These are phyloP conservation scores for Leucaena leucocephala DNA, from an alignment of 306 rosid genomes.

Conservation along the genomic window DNA sequence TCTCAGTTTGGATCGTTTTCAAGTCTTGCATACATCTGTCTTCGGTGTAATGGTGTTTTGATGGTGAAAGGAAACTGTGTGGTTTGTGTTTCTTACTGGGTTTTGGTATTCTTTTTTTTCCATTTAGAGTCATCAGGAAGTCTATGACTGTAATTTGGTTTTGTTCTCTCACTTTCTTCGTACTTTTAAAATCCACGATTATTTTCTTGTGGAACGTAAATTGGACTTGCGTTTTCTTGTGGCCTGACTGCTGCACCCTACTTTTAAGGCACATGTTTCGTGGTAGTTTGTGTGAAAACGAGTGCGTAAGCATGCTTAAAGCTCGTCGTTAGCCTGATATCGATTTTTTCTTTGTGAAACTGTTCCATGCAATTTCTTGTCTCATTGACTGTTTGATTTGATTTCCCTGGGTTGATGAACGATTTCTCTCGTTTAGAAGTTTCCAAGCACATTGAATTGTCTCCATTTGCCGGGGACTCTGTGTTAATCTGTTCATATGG, in stretches of 20 bases:
- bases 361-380: not conserved
- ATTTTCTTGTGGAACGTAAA: not conserved
- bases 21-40: not conserved
- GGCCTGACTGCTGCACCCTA: not conserved
- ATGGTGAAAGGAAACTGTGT: slow-evolving; percentile 27
- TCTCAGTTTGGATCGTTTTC: slow-evolving; percentile 17
- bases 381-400: slow-evolving; percentile 28
- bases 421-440: not conserved
- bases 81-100: not conserved
- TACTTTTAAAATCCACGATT: not conserved
- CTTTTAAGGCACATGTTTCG: not conserved
- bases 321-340: slow-evolving; percentile 7
- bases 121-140: not conserved
- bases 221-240: not conserved
- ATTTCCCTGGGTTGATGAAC: not conserved
- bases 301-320: not conserved
- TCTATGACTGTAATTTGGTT: not conserved
- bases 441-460: not conserved
- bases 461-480: not conserved
- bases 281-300: not conserved
- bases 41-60: slow-evolving; percentile 14
- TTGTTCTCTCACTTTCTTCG: not conserved
- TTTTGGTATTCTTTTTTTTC: not conserved
- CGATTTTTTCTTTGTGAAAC: not conserved
- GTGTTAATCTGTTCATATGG: not conserved